A percentile compares a stretch with the other conserved stretches of the same genome.
Evolutionary conservation across 2,329 filamentous ascomycete species (phyloP).

Genomic region (Aspergillus aculeatus): DNA sequence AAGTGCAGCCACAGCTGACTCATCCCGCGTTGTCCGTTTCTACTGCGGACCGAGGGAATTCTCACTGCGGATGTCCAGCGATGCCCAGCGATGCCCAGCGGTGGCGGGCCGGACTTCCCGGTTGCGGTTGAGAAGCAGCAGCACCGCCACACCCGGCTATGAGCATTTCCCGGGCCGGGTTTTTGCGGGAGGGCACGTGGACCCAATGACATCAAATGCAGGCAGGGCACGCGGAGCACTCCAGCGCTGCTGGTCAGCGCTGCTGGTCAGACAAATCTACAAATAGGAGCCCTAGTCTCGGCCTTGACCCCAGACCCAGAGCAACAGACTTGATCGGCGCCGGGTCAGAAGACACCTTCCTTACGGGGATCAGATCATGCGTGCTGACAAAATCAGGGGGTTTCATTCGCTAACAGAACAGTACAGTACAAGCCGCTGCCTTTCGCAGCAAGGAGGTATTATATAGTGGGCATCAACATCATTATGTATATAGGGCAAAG

Average conservation of each 20-base stretch:
- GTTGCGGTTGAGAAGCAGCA: neutral
- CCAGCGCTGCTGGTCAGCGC: no score
- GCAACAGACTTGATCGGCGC: neutral
- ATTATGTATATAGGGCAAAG: neutral
- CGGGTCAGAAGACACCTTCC: neutral
- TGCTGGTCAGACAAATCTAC: no score
- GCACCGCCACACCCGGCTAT: conserved; percentile 26
- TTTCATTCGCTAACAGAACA: conserved; percentile 10
- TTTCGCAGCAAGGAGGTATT: neutral
- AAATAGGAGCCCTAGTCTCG: no score
- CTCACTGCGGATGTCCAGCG: no score
- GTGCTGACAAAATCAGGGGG: neutral
- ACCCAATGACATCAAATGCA: neutral
- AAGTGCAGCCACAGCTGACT: conserved; percentile 18
- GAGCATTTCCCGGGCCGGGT: conserved; percentile 22
- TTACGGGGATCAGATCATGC: neutral
- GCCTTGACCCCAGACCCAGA: neutral
- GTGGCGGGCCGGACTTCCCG: conserved; percentile 11
- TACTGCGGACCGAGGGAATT: no score
- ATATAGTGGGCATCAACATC: conserved; percentile 5
- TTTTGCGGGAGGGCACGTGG: conserved; percentile 18
- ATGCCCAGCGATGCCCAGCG: neutral
- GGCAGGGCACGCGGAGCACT: neutral
- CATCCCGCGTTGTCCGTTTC: conserved; percentile 2
- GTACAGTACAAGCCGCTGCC: conserved; percentile 10